Percentiles rank a stretch among this genome's conserved stretches.
Conservation (phyloP, 2,329 filamentous ascomycete genomes). For the Penicillium sp. region DNA sequence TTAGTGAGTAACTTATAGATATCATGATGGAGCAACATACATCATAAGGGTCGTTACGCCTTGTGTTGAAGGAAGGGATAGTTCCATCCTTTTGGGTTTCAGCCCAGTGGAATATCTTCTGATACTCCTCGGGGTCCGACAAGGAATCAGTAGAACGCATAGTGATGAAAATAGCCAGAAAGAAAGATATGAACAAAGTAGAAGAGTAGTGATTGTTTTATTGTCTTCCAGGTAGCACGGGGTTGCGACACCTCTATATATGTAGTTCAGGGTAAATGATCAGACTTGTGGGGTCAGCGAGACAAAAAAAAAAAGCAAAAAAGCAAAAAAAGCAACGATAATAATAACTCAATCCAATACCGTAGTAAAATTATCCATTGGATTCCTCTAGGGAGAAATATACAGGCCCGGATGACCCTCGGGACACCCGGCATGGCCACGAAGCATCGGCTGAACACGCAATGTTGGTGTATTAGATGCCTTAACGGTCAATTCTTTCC, state of each 20-base stretch:
- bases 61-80: conserved; percentile 54
- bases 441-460: conserved; percentile 1
- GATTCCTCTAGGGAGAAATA: background rate
- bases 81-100: conserved; percentile 58
- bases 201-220: background rate
- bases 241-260: background rate
- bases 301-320: background rate
- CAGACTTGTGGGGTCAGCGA: conserved; percentile 1
- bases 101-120: conserved; percentile 57
- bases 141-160: conserved; percentile 29
- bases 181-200: background rate
- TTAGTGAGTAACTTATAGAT: background rate
- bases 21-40: conserved; percentile 28
- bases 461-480: background rate
- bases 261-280: background rate
- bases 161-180: conserved; percentile 4
- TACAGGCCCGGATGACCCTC: background rate
- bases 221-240: background rate
- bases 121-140: conserved; percentile 43
- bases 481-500: background rate
- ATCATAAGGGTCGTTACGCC: conserved; percentile 55
- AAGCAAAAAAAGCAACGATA: background rate
- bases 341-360: background rate
- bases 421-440: conserved; percentile 6
- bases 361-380: background rate